Evolutionary conservation across 2,329 filamentous ascomycete species (phyloP).

Genomic region (Aureobasidium sp.): DNA sequence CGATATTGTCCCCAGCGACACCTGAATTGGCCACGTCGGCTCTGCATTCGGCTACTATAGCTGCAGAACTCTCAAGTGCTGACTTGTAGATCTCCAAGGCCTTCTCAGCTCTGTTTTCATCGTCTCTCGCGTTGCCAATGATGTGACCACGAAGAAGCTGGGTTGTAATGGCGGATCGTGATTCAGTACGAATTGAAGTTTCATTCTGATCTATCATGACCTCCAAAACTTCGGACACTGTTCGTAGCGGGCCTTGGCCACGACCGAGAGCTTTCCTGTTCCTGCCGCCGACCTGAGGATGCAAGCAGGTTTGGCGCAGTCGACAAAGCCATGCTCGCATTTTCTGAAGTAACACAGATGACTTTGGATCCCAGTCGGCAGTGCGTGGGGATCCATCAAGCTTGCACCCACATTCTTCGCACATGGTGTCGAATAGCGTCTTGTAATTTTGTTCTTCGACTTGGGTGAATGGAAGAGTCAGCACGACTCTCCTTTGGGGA

Average conservation of each 20-base stretch:
- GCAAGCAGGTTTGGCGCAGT: constrained; percentile 74
- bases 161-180: constrained; percentile 54
- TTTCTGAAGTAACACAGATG: constrained; percentile 50
- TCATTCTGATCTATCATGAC: constrained; percentile 89
- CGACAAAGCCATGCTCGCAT: constrained; percentile 77
- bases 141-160: constrained; percentile 69
- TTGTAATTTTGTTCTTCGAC: constrained; percentile 88
- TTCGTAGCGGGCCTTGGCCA: constrained; percentile 61
- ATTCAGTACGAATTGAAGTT: constrained; percentile 54
- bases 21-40: constrained; percentile 40
- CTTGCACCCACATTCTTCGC: constrained; percentile 60
- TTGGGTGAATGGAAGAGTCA: constrained; percentile 82
- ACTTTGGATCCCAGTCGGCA: constrained; percentile 59
- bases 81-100: constrained; percentile 65
- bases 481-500: constrained; percentile 74
- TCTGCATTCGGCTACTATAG: constrained; percentile 58
- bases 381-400: constrained; percentile 54
- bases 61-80: constrained; percentile 34
- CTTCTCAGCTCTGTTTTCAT: constrained; percentile 47
- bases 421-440: constrained; percentile 68
- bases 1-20: background rate
- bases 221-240: constrained; percentile 78
- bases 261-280: constrained; percentile 57
- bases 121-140: constrained; percentile 62
- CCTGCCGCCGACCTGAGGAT: constrained; percentile 70